Evolutionary conservation across 2,329 filamentous ascomycete genomes (phyloP).

Genomic region (Exophiala oligosperma): DNA sequence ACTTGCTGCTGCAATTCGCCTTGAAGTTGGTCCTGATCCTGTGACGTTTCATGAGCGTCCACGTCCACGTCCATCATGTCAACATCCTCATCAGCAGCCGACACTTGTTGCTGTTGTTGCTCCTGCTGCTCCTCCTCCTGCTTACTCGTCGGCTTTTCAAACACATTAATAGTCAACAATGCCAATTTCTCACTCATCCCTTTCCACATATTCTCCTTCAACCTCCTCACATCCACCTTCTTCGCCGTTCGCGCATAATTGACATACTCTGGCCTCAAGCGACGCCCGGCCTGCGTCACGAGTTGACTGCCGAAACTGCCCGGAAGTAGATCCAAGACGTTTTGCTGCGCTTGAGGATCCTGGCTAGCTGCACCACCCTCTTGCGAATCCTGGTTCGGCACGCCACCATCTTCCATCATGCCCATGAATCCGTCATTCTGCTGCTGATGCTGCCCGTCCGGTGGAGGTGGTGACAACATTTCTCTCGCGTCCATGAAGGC

Average conservation of each 20-base stretch:
- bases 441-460: slow-evolving; percentile 20
- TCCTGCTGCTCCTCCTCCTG: slow-evolving; percentile 31
- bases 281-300: slow-evolving; percentile 59
- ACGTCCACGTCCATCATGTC: slow-evolving; percentile 31
- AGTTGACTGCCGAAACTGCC: slow-evolving; percentile 63
- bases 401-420: too few species aligned
- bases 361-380: too few species aligned
- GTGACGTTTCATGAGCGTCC: slow-evolving; percentile 29
- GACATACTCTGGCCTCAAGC: slow-evolving; percentile 64
- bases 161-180: slow-evolving; percentile 33
- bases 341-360: slow-evolving; percentile 15
- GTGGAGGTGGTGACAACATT: slow-evolving; percentile 44
- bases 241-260: slow-evolving; percentile 66
- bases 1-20: slow-evolving; percentile 9
- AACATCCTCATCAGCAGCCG: slow-evolving; percentile 29
- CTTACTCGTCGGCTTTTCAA: slow-evolving; percentile 31
- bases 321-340: slow-evolving; percentile 37
- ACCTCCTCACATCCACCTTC: slow-evolving; percentile 64
- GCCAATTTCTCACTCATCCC: slow-evolving; percentile 55
- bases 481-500: slow-evolving; percentile 50
- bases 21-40: background rate
- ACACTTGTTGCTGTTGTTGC: slow-evolving; percentile 30
- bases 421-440: too few species aligned
- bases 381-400: too few species aligned
- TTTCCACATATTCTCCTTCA: slow-evolving; percentile 67